Conservation (phyloP, 306 rosid species). For the Betula pendula region DNA sequence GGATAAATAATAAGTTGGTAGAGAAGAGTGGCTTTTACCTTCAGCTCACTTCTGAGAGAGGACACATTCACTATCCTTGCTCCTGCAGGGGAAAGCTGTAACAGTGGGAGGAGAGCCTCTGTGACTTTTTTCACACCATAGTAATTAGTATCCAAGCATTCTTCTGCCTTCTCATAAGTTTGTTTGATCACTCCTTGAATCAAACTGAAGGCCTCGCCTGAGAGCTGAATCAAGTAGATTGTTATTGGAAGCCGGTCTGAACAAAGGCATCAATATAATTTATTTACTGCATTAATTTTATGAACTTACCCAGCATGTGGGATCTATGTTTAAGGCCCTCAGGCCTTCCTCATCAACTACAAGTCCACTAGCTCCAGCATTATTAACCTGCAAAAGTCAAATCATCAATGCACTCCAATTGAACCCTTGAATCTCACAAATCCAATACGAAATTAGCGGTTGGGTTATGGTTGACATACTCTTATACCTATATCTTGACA, state of each 20-base stretch:
- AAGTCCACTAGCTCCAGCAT: conserved; percentile 51
- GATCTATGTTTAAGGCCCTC: conserved; percentile 46
- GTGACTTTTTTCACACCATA: conserved; percentile 53
- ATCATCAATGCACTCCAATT: not conserved
- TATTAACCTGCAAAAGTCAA: conserved; percentile 48
- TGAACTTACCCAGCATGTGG: conserved; percentile 40
- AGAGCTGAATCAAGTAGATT: conserved; percentile 35
- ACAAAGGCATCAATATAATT: no score
- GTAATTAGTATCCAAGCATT: conserved; percentile 55
- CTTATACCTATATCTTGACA: no score
- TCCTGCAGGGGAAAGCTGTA: conserved; percentile 41
- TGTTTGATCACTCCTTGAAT: conserved; percentile 37
- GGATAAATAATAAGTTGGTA: not conserved
- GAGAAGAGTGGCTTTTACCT: conserved; percentile 28
- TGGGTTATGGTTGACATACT: no score
- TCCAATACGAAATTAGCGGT: no score
- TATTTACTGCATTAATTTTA: not conserved
- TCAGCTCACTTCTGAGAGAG: conserved; percentile 56
- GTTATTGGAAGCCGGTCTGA: not conserved
- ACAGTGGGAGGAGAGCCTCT: conserved; percentile 56
- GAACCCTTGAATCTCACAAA: no score
- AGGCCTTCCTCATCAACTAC: conserved; percentile 41
- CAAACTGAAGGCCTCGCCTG: conserved; percentile 38
- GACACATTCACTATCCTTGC: conserved; percentile 60
- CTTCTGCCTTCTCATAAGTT: conserved; percentile 45